Evolutionary conservation across 2,329 filamentous ascomycete genomes (phyloP).

Genomic region (Lasiodiplodia sp.): DNA sequence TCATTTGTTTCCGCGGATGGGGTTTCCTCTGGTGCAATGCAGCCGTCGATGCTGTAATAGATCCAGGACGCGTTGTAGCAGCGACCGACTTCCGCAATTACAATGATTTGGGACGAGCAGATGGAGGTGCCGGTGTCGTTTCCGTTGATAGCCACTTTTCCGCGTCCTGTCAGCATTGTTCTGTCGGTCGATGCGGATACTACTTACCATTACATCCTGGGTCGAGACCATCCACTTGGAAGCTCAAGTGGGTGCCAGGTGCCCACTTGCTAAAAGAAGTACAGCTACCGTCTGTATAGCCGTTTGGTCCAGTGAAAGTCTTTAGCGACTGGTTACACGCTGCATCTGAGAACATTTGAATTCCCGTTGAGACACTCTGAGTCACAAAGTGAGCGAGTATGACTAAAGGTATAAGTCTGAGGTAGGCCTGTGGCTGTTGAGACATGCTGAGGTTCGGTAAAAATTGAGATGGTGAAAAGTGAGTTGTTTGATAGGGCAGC

Average conservation of each 20-base stretch:
- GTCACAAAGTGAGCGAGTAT: neutral
- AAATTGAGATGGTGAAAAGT: no score
- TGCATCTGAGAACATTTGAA: neutral
- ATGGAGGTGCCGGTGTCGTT: neutral
- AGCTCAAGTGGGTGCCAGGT: neutral
- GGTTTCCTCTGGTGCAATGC: constrained; percentile 30
- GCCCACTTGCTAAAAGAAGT: neutral
- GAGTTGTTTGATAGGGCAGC: no score
- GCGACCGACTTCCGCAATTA: neutral
- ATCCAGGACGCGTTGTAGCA: constrained; percentile 24
- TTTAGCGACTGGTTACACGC: neutral
- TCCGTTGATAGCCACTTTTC: constrained; percentile 24
- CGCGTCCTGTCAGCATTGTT: neutral
- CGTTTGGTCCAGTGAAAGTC: neutral
- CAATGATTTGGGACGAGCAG: constrained; percentile 3
- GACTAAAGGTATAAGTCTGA: neutral
- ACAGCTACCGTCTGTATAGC: neutral
- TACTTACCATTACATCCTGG: neutral
- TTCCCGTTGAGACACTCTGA: neutral
- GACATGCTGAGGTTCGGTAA: neutral
- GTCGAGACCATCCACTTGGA: neutral
- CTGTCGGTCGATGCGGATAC: no score
- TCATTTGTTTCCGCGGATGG: neutral
- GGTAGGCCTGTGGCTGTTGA: neutral
- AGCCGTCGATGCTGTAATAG: constrained; percentile 28